Base-by-base conservation (phyloP, 139 green algal genomes). In the Tetraselmis striata region DNA sequence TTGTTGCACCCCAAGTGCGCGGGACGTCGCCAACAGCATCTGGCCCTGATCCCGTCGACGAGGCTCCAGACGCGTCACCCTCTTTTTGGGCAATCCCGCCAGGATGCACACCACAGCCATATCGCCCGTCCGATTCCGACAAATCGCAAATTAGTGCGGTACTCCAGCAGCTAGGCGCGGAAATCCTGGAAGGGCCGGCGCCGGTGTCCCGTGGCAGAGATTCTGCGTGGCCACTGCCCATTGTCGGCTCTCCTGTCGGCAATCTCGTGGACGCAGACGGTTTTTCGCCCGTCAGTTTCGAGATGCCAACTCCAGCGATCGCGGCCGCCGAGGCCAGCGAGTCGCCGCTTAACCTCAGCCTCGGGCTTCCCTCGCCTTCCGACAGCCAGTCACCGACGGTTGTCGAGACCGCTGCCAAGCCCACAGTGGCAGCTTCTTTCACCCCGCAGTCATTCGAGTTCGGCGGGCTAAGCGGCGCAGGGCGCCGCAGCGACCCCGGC, bases 261-360 rank as follows among this genome's bases (percentile, higher is more conserved):
- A 67, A 18, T n/a, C n/a, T n/a, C 45, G 45, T 67, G 45, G 45
- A 5, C 45, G 5, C 45, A 29, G 30, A 18, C 58, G 32, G 32
- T 5, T 67, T 67, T 18, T 67, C 45, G 11, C 45, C 45, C 45
- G 18, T 18, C 45, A 67, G 45, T 67, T 67, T 67, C 45, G 45
- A 67, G 45, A 5, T 67, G 45, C 45, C 45, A 5, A 67, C 45
- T 5, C 45, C 45, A 30, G 80, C 59, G 80, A 23, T 82, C 29
- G 11, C 26, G 2, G 79, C 77, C 22, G 45, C 77, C 59, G 80
- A 83, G 28, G 29, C n/a, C 58, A 79, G 27, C 58, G 58, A 79
- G 1, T 27, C 32, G 29, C 28, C 30, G n/a, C 2, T 79, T 5
- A 32, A 83, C 1, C 28, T 83, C 23, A 28, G 79, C 23, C 45